Percentiles rank a stretch among this genome's conserved stretches.
Conservation (phyloP, 805 yeast genomes). For the Hanseniaspora clermontiae region DNA sequence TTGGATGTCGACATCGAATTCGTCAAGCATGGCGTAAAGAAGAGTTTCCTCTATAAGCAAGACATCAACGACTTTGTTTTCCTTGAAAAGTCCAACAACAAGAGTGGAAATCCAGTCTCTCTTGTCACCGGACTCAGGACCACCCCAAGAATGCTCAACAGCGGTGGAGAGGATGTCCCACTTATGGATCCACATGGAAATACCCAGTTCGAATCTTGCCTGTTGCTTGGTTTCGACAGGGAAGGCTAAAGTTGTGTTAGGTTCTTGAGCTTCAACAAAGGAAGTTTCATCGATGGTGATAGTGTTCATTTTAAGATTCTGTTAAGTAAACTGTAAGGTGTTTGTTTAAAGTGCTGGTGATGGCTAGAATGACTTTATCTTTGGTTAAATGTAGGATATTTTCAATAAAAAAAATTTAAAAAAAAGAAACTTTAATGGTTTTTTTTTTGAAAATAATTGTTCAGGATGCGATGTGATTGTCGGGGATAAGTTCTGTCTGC, state of each 20-base stretch:
- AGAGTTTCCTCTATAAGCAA: slow-evolving; percentile 74
- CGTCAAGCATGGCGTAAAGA: slow-evolving; percentile 85
- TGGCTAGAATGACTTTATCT: no score
- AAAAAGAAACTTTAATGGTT: neutral
- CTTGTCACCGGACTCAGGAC: slow-evolving; percentile 77
- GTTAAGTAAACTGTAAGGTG: neutral
- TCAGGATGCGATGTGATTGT: no score
- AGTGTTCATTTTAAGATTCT: slow-evolving; percentile 13
- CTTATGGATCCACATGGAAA: slow-evolving; percentile 73
- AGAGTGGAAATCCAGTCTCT: slow-evolving; percentile 89
- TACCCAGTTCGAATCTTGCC: slow-evolving; percentile 83
- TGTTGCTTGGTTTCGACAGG: slow-evolving; percentile 49
- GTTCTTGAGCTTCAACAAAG: slow-evolving; percentile 42
- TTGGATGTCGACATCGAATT: slow-evolving; percentile 77
- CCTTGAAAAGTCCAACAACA: slow-evolving; percentile 61
- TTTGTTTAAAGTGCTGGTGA: no score
- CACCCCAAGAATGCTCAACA: slow-evolving; percentile 91
- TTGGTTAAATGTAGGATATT: neutral
- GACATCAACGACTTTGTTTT: slow-evolving; percentile 55
- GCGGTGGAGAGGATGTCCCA: slow-evolving; percentile 88
- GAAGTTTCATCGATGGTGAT: slow-evolving; percentile 32
- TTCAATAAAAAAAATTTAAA: no score
- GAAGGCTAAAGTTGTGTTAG: slow-evolving; percentile 31
- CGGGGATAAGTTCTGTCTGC: no score
- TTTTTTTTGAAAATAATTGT: neutral